Percentiles rank a stretch among this genome's conserved stretches.
Conservation (phyloP, 805 yeast species). For the Metschnikowia shivogae region DNA sequence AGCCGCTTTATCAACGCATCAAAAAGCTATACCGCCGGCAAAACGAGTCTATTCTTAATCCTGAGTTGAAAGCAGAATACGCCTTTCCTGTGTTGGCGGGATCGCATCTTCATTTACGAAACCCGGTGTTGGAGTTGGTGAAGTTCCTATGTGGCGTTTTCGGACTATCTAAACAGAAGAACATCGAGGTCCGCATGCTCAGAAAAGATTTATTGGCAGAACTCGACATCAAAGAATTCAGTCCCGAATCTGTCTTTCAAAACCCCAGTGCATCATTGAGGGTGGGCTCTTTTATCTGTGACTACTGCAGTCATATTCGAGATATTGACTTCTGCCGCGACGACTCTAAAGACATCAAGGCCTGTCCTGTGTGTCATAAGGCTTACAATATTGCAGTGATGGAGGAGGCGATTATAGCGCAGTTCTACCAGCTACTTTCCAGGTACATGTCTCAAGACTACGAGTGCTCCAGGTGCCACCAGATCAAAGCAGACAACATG, state of each 20-base stretch:
- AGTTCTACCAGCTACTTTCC: conserved; percentile 52
- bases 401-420: conserved; percentile 75
- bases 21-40: conserved; percentile 64
- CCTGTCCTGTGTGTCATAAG: conserved; percentile 63
- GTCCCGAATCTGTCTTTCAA: conserved; percentile 63
- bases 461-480: conserved; percentile 72
- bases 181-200: conserved; percentile 68
- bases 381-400: conserved; percentile 61
- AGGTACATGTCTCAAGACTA: conserved; percentile 74
- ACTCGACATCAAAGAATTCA: conserved; percentile 82
- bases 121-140: conserved; percentile 77
- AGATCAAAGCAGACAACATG: conserved; percentile 62
- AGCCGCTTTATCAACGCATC: conserved; percentile 63
- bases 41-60: conserved; percentile 65
- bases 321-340: conserved; percentile 84
- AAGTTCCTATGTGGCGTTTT: conserved; percentile 72
- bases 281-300: conserved; percentile 70
- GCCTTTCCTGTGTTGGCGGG: conserved; percentile 78
- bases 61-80: conserved; percentile 60
- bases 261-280: conserved; percentile 72
- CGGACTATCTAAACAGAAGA: conserved; percentile 58
- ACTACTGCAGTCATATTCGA: conserved; percentile 65
- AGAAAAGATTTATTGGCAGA: conserved; percentile 68
- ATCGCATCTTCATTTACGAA: conserved; percentile 50
- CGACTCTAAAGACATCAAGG: conserved; percentile 48